Percentiles rank a stretch among this genome's conserved stretches.
These are phyloP conservation scores for Colletotrichum orbiculare DNA, from an alignment of 2,329 filamentous ascomycete genomes.

Conservation along the genomic window DNA sequence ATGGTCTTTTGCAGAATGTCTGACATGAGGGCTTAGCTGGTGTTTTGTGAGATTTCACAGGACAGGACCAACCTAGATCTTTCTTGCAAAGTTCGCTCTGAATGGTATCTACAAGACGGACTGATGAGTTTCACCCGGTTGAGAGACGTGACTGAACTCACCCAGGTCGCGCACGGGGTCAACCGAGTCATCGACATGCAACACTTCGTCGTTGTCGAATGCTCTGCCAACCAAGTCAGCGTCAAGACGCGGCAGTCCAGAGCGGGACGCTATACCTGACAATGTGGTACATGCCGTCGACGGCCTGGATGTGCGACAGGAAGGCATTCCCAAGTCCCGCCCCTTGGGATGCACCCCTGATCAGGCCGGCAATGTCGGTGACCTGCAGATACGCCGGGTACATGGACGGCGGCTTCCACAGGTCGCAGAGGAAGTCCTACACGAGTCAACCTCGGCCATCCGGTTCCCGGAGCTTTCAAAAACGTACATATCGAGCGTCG, in stretches of 20 bases:
- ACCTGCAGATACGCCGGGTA: slow-evolving; percentile 58
- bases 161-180: slow-evolving; percentile 56
- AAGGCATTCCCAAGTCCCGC: slow-evolving; percentile 58
- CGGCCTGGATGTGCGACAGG: slow-evolving; percentile 57
- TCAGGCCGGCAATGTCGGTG: slow-evolving; percentile 58
- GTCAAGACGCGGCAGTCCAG: neutral
- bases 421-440: slow-evolving; percentile 56
- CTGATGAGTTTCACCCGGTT: neutral
- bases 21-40: slow-evolving; percentile 8
- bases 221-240: slow-evolving; percentile 43
- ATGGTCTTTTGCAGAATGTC: slow-evolving; percentile 54
- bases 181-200: slow-evolving; percentile 59
- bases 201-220: slow-evolving; percentile 57
- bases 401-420: slow-evolving; percentile 58
- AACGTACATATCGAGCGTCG: slow-evolving; percentile 53
- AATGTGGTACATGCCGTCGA: slow-evolving; percentile 58
- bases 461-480: slow-evolving; percentile 28
- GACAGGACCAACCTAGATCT: slow-evolving; percentile 45
- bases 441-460: neutral
- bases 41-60: neutral
- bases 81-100: slow-evolving; percentile 55
- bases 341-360: slow-evolving; percentile 56
- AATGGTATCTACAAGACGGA: slow-evolving; percentile 45
- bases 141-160: slow-evolving; percentile 39
- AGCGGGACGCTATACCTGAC: slow-evolving; percentile 46